phyloP scores from a whole-genome alignment of 352 stramenopile genomes.

The Phytophthora meadii region DNA sequence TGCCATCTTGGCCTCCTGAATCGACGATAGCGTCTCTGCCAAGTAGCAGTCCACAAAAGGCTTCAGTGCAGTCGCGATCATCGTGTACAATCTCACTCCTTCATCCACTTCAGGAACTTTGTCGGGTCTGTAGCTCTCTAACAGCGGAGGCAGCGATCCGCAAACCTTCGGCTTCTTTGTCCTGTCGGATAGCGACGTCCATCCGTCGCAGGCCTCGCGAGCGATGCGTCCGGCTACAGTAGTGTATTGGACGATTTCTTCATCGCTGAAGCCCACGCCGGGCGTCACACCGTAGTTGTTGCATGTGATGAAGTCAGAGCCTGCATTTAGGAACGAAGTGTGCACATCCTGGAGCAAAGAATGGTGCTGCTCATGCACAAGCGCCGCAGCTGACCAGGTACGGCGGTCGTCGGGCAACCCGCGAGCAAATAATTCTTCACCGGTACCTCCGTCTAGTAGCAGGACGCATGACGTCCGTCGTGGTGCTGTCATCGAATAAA shows the following conservation, averaged over 20 bases:
- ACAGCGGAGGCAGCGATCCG: conserved; percentile 87
- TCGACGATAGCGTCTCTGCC: conserved; percentile 89
- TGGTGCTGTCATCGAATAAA: too few relatives aligned
- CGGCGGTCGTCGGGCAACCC: conserved; percentile 88
- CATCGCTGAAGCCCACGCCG: conserved; percentile 80
- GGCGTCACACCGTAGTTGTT: conserved; percentile 93
- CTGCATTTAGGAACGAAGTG: conserved; percentile 79
- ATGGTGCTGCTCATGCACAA: conserved; percentile 80
- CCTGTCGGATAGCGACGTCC: conserved; percentile 10
- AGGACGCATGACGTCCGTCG: conserved; percentile 22
- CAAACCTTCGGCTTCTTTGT: conserved; percentile 36
- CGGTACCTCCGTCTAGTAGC: conserved; percentile 90
- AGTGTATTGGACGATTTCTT: conserved; percentile 67
- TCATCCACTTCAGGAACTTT: conserved; percentile 69
- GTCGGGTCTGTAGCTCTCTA: conserved; percentile 91
- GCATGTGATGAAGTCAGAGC: conserved; percentile 85
- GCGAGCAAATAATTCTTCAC: conserved; percentile 89
- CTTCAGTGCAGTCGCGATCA: conserved; percentile 68
- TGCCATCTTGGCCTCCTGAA: conserved; percentile 86
- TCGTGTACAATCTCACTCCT: conserved; percentile 75
- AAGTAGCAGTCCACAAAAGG: conserved; percentile 84
- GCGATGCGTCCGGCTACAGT: conserved; percentile 66
- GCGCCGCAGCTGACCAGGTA: conserved; percentile 89
- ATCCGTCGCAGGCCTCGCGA: conserved; percentile 44
- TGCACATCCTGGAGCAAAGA: conserved; percentile 80